Percentiles rank a stretch among this genome's conserved stretches.
phyloP scores from a whole-genome alignment of 331 rosid species.

The Saraca asoca region DNA sequence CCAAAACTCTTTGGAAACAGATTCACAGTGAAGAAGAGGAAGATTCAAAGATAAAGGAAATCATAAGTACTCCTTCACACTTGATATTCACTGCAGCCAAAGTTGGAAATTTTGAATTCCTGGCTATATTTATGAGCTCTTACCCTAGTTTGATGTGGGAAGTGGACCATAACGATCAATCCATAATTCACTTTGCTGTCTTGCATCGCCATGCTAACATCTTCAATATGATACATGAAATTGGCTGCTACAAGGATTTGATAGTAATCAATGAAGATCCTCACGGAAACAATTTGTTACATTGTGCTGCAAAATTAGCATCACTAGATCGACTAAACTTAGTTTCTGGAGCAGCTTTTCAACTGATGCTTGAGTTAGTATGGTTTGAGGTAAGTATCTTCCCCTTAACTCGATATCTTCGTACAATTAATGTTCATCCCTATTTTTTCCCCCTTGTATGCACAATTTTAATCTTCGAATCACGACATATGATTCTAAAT shows the following conservation, averaged over 20 bases:
- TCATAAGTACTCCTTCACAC: slow-evolving; percentile 10
- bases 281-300: slow-evolving; percentile 35
- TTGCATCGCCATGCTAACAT: slow-evolving; percentile 34
- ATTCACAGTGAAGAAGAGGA: neutral
- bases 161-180: slow-evolving; percentile 20
- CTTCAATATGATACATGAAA: slow-evolving; percentile 41
- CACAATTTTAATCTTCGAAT: too few relatives aligned
- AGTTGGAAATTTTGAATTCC: slow-evolving; percentile 36
- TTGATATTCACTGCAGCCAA: slow-evolving; percentile 16
- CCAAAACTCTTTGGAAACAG: neutral
- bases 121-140: slow-evolving; percentile 25
- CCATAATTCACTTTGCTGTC: slow-evolving; percentile 43
- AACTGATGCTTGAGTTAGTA: slow-evolving; percentile 35
- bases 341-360: slow-evolving; percentile 43
- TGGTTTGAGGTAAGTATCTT: slow-evolving; percentile 44
- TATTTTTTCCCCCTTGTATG: too few relatives aligned
- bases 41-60: neutral
- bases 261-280: slow-evolving; percentile 4
- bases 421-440: too few relatives aligned
- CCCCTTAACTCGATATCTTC: neutral
- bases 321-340: slow-evolving; percentile 25
- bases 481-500: too few relatives aligned
- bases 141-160: slow-evolving; percentile 35
- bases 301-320: slow-evolving; percentile 41
- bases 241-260: slow-evolving; percentile 32